Percentiles rank a stretch among this genome's conserved stretches.
These are phyloP conservation scores for Lepidium africanum DNA, from an alignment of 345 rosid species.

Conservation along the genomic window DNA sequence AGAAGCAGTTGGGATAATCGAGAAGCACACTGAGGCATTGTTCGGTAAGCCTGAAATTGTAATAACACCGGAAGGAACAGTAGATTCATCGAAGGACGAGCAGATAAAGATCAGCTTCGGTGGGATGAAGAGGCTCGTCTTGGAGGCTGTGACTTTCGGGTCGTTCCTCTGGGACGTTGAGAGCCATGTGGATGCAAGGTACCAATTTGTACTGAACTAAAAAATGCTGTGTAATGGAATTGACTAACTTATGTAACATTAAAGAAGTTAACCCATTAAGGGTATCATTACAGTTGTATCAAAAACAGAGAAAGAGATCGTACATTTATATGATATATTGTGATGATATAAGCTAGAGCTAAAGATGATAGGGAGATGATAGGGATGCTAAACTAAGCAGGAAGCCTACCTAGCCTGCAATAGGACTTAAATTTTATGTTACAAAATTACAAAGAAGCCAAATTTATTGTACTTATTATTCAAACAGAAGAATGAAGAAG, in stretches of 20 bases:
- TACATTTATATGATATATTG: slow-evolving; percentile 16
- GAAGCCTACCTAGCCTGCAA: slow-evolving; percentile 30
- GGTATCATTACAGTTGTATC: slow-evolving; percentile 13
- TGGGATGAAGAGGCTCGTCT: slow-evolving; percentile 80
- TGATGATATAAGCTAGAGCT: slow-evolving; percentile 11
- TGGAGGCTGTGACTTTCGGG: slow-evolving; percentile 96
- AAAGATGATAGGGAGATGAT: neutral
- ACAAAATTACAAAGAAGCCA: slow-evolving; percentile 17
- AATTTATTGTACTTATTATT: neutral
- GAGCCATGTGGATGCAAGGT: slow-evolving; percentile 89
- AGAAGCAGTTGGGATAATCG: slow-evolving; percentile 81
- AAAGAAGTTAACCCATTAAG: slow-evolving; percentile 11
- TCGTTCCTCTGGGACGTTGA: slow-evolving; percentile 98
- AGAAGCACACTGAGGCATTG: slow-evolving; percentile 96
- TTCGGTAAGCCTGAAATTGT: slow-evolving; percentile 85
- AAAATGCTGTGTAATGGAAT: slow-evolving; percentile 10
- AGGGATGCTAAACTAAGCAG: slow-evolving; percentile 19
- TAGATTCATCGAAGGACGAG: slow-evolving; percentile 71
- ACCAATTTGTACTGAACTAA: slow-evolving; percentile 72
- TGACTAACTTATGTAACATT: slow-evolving; percentile 25
- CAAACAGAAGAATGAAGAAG: slow-evolving; percentile 22
- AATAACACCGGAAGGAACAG: slow-evolving; percentile 55
- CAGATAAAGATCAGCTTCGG: slow-evolving; percentile 75
- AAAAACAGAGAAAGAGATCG: neutral
- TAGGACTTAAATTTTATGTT: slow-evolving; percentile 21